These are phyloP conservation scores for Conticribra guillardii DNA, from an alignment of 108 stramenopile species.

Conservation along the genomic window DNA sequence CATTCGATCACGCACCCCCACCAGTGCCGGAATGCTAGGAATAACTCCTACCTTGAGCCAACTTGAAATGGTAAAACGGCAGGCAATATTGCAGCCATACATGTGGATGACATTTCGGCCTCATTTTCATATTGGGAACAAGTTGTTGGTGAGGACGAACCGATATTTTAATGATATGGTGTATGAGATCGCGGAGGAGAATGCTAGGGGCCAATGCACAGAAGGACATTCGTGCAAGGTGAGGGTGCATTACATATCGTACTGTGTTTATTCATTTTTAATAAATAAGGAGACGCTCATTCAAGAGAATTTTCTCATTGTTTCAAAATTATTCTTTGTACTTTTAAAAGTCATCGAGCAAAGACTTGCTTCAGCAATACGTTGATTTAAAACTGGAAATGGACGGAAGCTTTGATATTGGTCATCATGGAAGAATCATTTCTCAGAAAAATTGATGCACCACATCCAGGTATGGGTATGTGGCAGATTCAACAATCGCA, in stretches of 20 bases:
- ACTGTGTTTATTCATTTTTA: too few relatives aligned
- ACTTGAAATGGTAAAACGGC: constrained; percentile 7
- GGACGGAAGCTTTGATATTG: constrained; percentile 34
- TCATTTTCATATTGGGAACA: constrained; percentile 37
- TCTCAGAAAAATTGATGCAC: too few relatives aligned
- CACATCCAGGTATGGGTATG: too few relatives aligned
- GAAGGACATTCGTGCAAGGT: constrained; percentile 71
- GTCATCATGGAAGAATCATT: not conserved
- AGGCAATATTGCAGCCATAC: constrained; percentile 28
- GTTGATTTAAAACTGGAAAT: constrained; percentile 36
- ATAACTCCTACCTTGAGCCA: constrained; percentile 42
- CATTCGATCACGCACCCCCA: constrained; percentile 76
- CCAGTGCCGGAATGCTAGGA: constrained; percentile 83
- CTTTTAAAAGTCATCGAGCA: constrained; percentile 44
- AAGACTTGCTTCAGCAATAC: constrained; percentile 47
- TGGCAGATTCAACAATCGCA: too few relatives aligned
- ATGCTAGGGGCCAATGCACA: constrained; percentile 68
- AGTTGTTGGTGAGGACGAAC: constrained; percentile 25
- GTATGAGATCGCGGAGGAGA: constrained; percentile 60
- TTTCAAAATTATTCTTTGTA: not conserved
- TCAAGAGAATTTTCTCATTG: not conserved
- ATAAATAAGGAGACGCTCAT: constrained; percentile 1
- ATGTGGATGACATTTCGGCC: constrained; percentile 48
- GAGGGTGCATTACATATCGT: not conserved
- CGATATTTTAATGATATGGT: constrained; percentile 51